phyloP scores from a whole-genome alignment of 768 basidiomycete genomes.

The Kwoniella dejecticola region DNA sequence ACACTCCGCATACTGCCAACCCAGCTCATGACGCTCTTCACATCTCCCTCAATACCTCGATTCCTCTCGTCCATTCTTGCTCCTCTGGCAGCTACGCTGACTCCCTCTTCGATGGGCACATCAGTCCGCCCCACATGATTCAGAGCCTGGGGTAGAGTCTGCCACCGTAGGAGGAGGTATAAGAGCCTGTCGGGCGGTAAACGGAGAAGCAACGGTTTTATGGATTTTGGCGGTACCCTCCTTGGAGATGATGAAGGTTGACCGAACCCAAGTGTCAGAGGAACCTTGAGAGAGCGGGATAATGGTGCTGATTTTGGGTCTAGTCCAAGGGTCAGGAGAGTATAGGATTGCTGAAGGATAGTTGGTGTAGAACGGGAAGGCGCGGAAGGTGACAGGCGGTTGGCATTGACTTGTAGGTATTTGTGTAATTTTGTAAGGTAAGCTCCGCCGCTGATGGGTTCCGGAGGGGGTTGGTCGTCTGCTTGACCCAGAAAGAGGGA shows the following conservation, averaged over 20 bases:
- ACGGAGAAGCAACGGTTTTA: constrained; percentile 48
- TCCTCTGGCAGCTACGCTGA: constrained; percentile 42
- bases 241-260: constrained; percentile 22
- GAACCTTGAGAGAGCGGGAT: constrained; percentile 44
- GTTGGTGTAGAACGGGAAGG: constrained; percentile 14
- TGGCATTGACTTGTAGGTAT: constrained; percentile 46
- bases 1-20: constrained; percentile 54
- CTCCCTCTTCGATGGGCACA: constrained; percentile 46
- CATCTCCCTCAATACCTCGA: constrained; percentile 47
- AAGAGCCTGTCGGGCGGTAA: constrained; percentile 52
- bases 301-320: constrained; percentile 50
- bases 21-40: constrained; percentile 52
- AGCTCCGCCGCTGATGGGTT: constrained; percentile 38
- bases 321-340: constrained; percentile 51
- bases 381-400: constrained; percentile 41
- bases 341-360: constrained; percentile 50
- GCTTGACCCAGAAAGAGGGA: constrained; percentile 22
- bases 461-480: constrained; percentile 7
- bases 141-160: constrained; percentile 36
- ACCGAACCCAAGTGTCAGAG: constrained; percentile 49
- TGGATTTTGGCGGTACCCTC: background rate
- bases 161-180: constrained; percentile 51
- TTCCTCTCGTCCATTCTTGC: constrained; percentile 29
- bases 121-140: constrained; percentile 52
- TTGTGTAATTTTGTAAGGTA: constrained; percentile 50